These are phyloP conservation scores for Thraustochytrium sp. DNA, from an alignment of 352 stramenopile genomes.

Conservation along the genomic window DNA sequence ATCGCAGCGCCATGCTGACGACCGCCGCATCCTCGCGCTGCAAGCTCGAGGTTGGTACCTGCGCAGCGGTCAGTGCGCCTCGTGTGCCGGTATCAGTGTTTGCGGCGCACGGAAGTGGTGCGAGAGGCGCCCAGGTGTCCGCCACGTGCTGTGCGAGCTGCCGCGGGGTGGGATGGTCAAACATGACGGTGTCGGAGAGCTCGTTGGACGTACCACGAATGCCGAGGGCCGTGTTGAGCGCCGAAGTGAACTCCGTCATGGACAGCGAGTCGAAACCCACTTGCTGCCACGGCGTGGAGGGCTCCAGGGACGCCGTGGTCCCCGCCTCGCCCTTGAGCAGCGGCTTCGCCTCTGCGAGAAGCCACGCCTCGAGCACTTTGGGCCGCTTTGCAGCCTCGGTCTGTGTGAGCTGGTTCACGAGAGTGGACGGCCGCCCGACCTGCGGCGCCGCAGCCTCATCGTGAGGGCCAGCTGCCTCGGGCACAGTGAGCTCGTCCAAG, in stretches of 20 bases:
- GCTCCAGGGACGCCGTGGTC: not conserved
- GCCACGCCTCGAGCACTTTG: not conserved
- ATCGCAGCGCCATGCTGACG: slow-evolving; percentile 12
- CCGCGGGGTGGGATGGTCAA: not conserved
- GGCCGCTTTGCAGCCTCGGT: not conserved
- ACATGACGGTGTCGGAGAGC: slow-evolving; percentile 29
- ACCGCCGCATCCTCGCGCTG: not conserved
- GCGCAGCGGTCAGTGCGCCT: not conserved
- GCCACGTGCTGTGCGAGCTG: not conserved
- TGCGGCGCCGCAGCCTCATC: too few relatives aligned
- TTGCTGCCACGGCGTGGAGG: not conserved
- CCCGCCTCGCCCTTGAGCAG: not conserved
- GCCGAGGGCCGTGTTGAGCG: not conserved
- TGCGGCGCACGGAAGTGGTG: not conserved
- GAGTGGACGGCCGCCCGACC: not conserved
- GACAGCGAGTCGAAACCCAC: slow-evolving; percentile 21
- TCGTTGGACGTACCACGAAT: not conserved
- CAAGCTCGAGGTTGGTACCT: not conserved
- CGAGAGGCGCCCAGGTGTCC: not conserved
- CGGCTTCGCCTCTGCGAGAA: not conserved
- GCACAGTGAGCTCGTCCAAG: not conserved
- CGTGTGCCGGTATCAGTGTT: not conserved
- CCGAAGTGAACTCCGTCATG: slow-evolving; percentile 29
- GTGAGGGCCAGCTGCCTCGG: not conserved
- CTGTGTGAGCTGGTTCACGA: not conserved